Conservation (phyloP, 2,329 filamentous ascomycete species). For the Colletotrichum sp. region DNA sequence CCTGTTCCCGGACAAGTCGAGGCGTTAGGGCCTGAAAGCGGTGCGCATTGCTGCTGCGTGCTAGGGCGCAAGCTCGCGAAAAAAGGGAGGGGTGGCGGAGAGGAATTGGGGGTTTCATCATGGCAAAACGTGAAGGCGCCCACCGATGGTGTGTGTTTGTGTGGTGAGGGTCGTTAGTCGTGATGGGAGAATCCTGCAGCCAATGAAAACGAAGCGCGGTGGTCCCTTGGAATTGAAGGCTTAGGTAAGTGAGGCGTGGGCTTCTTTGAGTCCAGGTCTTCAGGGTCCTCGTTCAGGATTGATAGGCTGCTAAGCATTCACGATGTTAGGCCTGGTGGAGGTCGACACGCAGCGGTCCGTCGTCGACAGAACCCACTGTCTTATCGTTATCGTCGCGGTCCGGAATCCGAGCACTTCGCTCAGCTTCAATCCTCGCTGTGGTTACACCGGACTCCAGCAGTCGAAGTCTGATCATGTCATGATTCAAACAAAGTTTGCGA, state of each 20-base stretch:
- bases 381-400: neutral
- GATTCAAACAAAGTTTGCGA: conserved; percentile 10
- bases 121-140: neutral
- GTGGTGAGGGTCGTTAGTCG: conserved; percentile 16
- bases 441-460: neutral
- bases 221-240: neutral
- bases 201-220: conserved; percentile 8
- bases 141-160: neutral
- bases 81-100: conserved; percentile 3
- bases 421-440: neutral
- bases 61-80: conserved; percentile 12
- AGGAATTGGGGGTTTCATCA: conserved; percentile 15
- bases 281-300: neutral
- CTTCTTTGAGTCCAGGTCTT: neutral
- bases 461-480: conserved; percentile 1
- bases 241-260: conserved; percentile 14
- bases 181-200: conserved; percentile 6
- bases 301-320: neutral
- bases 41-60: conserved; percentile 9
- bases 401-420: neutral
- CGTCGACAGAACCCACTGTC: neutral
- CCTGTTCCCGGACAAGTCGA: conserved; percentile 11
- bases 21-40: conserved; percentile 3
- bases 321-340: neutral
- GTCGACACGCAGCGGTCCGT: neutral